A percentile compares a stretch with the other conserved stretches of the same genome.
phyloP scores from a whole-genome alignment of 768 basidiomycete genomes.

The Pleurotus platypus region DNA sequence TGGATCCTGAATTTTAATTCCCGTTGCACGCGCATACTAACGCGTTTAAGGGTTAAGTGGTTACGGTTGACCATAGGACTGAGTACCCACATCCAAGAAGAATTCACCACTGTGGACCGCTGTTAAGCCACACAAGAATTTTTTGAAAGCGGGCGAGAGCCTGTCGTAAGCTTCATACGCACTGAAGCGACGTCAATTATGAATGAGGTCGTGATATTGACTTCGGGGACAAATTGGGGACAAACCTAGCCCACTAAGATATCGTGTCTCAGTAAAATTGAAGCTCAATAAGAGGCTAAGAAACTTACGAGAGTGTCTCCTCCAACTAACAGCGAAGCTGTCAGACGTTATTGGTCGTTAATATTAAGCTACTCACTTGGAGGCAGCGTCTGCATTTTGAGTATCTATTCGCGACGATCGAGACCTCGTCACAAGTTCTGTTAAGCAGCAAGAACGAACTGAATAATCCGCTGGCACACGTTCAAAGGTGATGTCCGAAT shows the following conservation, averaged over 20 bases:
- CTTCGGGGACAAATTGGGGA: background rate
- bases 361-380: slow-evolving; percentile 17
- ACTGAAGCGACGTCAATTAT: slow-evolving; percentile 15
- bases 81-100: slow-evolving; percentile 31
- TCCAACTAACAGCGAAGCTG: slow-evolving; percentile 23
- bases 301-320: slow-evolving; percentile 37
- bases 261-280: background rate
- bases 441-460: slow-evolving; percentile 16
- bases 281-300: background rate
- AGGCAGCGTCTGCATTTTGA: slow-evolving; percentile 39
- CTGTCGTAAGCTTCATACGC: slow-evolving; percentile 65
- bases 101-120: slow-evolving; percentile 48
- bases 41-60: background rate
- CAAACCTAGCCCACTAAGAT: slow-evolving; percentile 36
- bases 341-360: background rate
- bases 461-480: slow-evolving; percentile 58
- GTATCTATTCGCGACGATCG: slow-evolving; percentile 19
- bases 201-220: background rate
- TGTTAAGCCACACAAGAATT: slow-evolving; percentile 55
- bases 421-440: background rate
- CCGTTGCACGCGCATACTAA: slow-evolving; percentile 27
- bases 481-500: slow-evolving; percentile 62
- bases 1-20: slow-evolving; percentile 29
- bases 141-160: slow-evolving; percentile 49
- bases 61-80: no score